Evolutionary conservation across 352 stramenopile genomes (phyloP).

Genomic region (Blastocystis hominis): DNA sequence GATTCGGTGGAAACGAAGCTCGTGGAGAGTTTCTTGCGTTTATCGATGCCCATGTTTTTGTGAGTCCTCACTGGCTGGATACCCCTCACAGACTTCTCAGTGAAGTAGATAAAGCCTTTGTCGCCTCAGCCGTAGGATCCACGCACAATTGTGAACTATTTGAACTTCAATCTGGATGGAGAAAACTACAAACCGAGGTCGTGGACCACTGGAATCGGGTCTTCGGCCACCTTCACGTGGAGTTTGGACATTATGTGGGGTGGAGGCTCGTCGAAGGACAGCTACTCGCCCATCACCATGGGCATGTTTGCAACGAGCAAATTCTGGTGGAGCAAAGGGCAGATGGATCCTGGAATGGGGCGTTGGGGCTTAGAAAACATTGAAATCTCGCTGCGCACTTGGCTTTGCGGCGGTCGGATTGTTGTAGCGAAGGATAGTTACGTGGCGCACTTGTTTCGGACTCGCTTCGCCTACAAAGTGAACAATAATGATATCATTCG

Average conservation of each 20-base stretch:
- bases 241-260: constrained; percentile 36
- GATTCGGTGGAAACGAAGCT: constrained; percentile 45
- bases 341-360: constrained; percentile 32
- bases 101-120: not conserved
- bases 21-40: constrained; percentile 34
- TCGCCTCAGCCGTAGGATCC: not conserved
- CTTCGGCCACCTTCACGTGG: constrained; percentile 39
- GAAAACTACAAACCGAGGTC: constrained; percentile 5
- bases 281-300: constrained; percentile 50
- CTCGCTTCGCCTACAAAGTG: constrained; percentile 36
- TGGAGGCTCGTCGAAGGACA: constrained; percentile 6
- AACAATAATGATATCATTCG: constrained; percentile 16
- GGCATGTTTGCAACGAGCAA: constrained; percentile 47
- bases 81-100: not conserved
- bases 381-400: constrained; percentile 51
- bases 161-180: constrained; percentile 19
- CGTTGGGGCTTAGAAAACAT: constrained; percentile 41
- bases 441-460: not conserved
- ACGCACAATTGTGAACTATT: constrained; percentile 46
- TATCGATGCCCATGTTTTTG: constrained; percentile 55
- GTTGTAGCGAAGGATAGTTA: constrained; percentile 39
- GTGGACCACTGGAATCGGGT: not conserved
- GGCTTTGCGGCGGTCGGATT: constrained; percentile 50
- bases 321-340: constrained; percentile 33
- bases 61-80: constrained; percentile 36